Evolutionary conservation across 805 yeast genomes (phyloP), one percentile per base, ranked within the genome.

Genomic region (Metschnikowia lunata): DNA sequence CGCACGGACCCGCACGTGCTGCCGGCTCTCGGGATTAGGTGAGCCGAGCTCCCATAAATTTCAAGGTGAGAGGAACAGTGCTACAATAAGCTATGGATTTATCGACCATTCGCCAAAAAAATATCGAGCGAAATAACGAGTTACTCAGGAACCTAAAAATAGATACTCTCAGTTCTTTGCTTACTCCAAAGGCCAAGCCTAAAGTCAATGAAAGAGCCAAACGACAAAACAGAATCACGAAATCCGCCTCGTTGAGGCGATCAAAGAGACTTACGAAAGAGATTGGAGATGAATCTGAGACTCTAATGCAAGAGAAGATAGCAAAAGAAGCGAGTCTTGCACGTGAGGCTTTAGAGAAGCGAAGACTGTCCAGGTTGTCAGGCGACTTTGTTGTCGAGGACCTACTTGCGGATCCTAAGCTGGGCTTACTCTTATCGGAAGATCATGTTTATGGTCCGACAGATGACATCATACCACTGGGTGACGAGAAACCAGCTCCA

Each of bases 91-190:
- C 23, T 3, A 29, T 29, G 31, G n/a, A 12, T 29, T 29, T 29
- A 12, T 10, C 11, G 31, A 29, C 6, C 31, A 38, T 49, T n/a
- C 35, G 57, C 30, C 39, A 30, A 26, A 87, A 79, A 46, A 88
- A 88, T 59, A 93, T 91, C 47, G 86, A 81, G 50, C 73, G 98
- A 39, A 93, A 91, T 64, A 80, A 82, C 60, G 86, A 81, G 51
- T 74, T 90, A 23, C 69, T 91, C 41, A 74, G 79, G 53, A 80
- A 83, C 51, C 72, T 91, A 51, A 85, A 88, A 51, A 69, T 91
- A 14, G 82, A 79, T 40, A 64, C 78, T 10, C 62, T 84, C 3
- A 72, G 83, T 1, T 63, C 67, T 29, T 80, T 80, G 2, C 76
- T 85, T 39, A 64, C 45, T 50, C 34, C 64, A 34, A 48, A 38